phyloP scores from a whole-genome alignment of 1,139 yeast species.

The Sugiyamaella xylanicola region DNA sequence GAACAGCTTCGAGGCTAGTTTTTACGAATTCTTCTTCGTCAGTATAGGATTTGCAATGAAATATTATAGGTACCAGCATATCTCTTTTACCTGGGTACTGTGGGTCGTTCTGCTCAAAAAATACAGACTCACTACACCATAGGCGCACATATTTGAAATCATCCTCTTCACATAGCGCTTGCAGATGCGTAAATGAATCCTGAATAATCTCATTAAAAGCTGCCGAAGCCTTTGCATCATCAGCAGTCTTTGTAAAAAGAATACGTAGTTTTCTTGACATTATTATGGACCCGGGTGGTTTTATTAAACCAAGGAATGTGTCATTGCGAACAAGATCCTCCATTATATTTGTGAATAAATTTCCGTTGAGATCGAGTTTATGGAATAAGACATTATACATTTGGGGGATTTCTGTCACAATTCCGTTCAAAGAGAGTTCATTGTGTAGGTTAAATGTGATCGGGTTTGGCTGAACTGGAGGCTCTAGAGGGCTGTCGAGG shows the following conservation, averaged over 20 bases:
- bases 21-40: background rate
- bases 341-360: background rate
- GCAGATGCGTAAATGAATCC: background rate
- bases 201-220: background rate
- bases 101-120: conserved; percentile 1
- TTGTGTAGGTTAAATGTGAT: background rate
- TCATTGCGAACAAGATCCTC: background rate
- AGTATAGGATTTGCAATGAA: background rate
- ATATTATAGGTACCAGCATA: conserved; percentile 3
- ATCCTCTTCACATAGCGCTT: background rate
- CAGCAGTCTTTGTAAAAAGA: background rate
- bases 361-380: background rate
- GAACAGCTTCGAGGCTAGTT: background rate
- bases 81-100: background rate
- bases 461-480: background rate
- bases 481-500: background rate
- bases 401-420: background rate
- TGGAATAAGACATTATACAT: background rate
- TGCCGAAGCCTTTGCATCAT: background rate
- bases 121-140: conserved; percentile 8
- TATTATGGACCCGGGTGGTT: background rate
- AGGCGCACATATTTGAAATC: background rate
- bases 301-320: background rate
- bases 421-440: conserved; percentile 2
- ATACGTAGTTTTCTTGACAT: background rate